phyloP scores from a whole-genome alignment of 2,329 filamentous ascomycete genomes.

The Fusarium goolgardi region DNA sequence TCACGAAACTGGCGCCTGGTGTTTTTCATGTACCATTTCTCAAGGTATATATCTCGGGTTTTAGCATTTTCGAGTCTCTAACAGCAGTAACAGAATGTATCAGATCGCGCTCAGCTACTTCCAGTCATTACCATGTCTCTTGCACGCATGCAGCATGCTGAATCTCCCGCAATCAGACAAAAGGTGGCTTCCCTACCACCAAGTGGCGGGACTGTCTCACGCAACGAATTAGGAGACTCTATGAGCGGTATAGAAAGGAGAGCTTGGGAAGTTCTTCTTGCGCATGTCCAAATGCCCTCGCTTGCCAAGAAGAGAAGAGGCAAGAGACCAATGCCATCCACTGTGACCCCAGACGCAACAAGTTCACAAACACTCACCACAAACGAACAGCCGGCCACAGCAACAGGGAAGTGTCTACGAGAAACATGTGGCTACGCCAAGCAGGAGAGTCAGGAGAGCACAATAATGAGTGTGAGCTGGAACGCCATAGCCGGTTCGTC shows the following conservation, averaged over 20 bases:
- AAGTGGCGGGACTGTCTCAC: not conserved
- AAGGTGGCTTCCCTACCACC: slow-evolving; percentile 38
- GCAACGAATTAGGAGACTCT: not conserved
- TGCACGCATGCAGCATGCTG: slow-evolving; percentile 49
- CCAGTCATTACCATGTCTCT: slow-evolving; percentile 49
- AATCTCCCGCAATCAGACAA: slow-evolving; percentile 51
- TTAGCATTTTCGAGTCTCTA: slow-evolving; percentile 1
- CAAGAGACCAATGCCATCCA: not conserved
- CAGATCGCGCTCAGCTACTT: slow-evolving; percentile 45
- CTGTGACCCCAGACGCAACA: not conserved
- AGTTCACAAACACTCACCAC: no score
- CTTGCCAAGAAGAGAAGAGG: slow-evolving; percentile 4
- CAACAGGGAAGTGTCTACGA: not conserved
- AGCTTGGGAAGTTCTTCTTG: slow-evolving; percentile 45
- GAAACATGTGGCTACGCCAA: not conserved
- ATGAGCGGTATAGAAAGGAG: slow-evolving; percentile 32
- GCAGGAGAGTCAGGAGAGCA: slow-evolving; percentile 4
- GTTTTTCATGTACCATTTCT: slow-evolving; percentile 54
- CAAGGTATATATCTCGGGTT: slow-evolving; percentile 42
- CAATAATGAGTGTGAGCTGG: slow-evolving; percentile 27
- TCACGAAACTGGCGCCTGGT: slow-evolving; percentile 50
- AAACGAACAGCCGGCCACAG: not conserved
- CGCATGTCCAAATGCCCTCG: slow-evolving; percentile 24
- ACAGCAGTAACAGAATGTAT: slow-evolving; percentile 41
- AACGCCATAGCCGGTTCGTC: slow-evolving; percentile 1